phyloP scores from a whole-genome alignment of 2,329 filamentous ascomycete species.

The Trichoderma lentiforme region DNA sequence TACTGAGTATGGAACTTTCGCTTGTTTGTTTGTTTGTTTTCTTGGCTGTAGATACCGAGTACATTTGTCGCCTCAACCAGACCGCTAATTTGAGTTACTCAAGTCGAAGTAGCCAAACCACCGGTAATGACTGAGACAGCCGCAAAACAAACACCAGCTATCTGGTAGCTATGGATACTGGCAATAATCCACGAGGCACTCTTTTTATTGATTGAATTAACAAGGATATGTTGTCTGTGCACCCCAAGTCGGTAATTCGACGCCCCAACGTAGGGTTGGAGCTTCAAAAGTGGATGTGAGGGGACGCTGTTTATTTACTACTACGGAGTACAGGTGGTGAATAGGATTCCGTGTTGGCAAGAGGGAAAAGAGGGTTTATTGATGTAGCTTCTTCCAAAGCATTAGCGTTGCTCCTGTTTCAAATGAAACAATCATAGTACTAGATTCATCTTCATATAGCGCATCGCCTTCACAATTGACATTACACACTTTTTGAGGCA shows the following conservation, averaged over 20 bases:
- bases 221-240: neutral
- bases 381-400: neutral
- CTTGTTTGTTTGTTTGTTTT: neutral
- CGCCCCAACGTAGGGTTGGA: neutral
- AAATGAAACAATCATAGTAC: neutral
- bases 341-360: neutral
- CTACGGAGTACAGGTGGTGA: no score
- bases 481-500: neutral
- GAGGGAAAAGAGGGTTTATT: neutral
- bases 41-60: neutral
- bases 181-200: neutral
- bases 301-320: no score
- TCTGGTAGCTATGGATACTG: neutral
- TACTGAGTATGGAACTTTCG: no score
- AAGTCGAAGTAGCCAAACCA: neutral
- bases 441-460: neutral
- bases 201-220: neutral
- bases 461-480: neutral
- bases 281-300: neutral
- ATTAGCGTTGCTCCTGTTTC: neutral
- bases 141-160: neutral
- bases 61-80: neutral
- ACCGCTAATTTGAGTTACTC: neutral
- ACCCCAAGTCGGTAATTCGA: neutral
- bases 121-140: neutral